Percentiles rank a stretch among this genome's conserved stretches.
These are phyloP conservation scores for Candida hungchunana DNA, from an alignment of 805 yeast species.

Conservation along the genomic window DNA sequence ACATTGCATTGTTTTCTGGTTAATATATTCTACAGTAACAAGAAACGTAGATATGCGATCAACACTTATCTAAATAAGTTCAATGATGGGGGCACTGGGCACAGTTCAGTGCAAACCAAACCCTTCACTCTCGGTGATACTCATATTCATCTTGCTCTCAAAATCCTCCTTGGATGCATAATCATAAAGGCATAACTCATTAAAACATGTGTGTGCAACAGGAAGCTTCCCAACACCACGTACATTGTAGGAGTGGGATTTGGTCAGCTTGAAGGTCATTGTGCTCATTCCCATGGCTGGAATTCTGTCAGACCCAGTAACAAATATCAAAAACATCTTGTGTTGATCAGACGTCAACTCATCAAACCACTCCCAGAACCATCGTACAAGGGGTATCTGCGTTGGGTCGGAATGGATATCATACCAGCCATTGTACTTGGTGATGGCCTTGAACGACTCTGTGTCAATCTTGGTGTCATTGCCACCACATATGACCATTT, in stretches of 20 bases:
- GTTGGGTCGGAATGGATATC: conserved; percentile 25
- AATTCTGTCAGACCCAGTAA: conserved; percentile 86
- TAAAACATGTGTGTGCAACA: conserved; percentile 91
- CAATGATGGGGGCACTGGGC: too few species aligned
- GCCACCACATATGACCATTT: conserved; percentile 72
- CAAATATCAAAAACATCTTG: conserved; percentile 62
- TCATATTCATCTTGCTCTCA: conserved; percentile 52
- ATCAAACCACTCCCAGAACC: conserved; percentile 89
- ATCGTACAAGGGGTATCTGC: conserved; percentile 44
- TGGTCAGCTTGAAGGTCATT: conserved; percentile 66
- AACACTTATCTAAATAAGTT: too few species aligned
- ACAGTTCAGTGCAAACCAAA: conserved; percentile 52
- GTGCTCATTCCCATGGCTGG: conserved; percentile 91
- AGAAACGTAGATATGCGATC: too few species aligned
- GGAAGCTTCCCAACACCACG: conserved; percentile 51
- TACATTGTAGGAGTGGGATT: conserved; percentile 31
- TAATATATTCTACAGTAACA: too few species aligned
- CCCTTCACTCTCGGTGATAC: conserved; percentile 78
- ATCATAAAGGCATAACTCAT: conserved; percentile 74
- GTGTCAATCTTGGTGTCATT: conserved; percentile 63
- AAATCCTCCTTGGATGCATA: conserved; percentile 57
- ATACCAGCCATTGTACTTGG: conserved; percentile 70
- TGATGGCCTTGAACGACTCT: conserved; percentile 60
- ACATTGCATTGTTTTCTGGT: conserved; percentile 17
- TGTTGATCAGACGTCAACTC: conserved; percentile 43